phyloP scores from a whole-genome alignment of 495 filamentous ascomycete genomes.

The Penicillium nucicola region DNA sequence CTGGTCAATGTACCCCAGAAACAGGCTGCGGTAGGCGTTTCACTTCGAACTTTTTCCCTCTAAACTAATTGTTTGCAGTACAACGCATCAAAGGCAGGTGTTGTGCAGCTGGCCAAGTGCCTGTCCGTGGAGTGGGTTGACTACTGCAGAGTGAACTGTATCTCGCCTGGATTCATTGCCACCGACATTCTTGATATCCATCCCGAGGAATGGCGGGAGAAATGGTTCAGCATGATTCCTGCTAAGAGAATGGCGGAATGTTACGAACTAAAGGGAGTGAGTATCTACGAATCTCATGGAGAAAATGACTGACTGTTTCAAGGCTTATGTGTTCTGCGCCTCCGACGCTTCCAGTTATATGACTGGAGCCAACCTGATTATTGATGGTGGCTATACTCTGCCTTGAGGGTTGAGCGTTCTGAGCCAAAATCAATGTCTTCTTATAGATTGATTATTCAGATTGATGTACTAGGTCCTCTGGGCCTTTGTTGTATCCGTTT shows the following conservation, averaged over 20 bases:
- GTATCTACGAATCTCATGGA: not conserved
- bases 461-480: too few species aligned
- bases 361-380: conserved; percentile 32
- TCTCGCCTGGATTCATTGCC: conserved; percentile 44
- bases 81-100: conserved; percentile 39
- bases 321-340: conserved; percentile 33
- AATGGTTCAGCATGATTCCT: conserved; percentile 29
- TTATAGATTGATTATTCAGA: too few species aligned
- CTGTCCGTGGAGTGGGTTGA: conserved; percentile 40
- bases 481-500: too few species aligned
- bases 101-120: conserved; percentile 34
- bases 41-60: not conserved
- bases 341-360: conserved; percentile 36
- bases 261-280: conserved; percentile 34
- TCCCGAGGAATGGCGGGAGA: conserved; percentile 20
- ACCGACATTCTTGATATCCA: conserved; percentile 31
- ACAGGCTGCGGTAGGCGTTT: conserved; percentile 30
- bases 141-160: conserved; percentile 40
- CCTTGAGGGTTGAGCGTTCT: conserved; percentile 2
- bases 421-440: too few species aligned
- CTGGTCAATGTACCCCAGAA: conserved; percentile 47
- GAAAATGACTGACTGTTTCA: not conserved
- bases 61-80: conserved; percentile 19
- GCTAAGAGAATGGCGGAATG: conserved; percentile 25
- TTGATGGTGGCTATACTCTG: conserved; percentile 35